A percentile compares a stretch with the other conserved stretches of the same genome.
Evolutionary conservation across 1,139 yeast species (phyloP).

Genomic region (Sugiyamaella xylanicola): DNA sequence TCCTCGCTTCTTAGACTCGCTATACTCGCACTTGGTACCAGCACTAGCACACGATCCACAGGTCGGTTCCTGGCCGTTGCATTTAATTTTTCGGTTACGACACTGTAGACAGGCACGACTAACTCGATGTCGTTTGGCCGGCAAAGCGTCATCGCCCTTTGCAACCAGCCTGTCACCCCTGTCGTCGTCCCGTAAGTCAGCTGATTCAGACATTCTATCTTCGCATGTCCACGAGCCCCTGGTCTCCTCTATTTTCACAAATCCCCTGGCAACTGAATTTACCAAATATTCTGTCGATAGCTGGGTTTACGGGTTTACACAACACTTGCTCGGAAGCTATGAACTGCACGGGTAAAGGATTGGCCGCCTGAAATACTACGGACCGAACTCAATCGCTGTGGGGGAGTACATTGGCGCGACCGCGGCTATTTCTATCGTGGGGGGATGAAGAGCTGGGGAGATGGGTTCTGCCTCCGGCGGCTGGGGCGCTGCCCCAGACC

Average conservation of each 20-base stretch:
- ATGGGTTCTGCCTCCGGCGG: no score
- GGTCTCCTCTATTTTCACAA: not conserved
- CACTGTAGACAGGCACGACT: conserved; percentile 44
- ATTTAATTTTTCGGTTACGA: conserved; percentile 42
- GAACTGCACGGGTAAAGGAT: conserved; percentile 3
- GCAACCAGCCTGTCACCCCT: no score
- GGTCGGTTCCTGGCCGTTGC: conserved; percentile 35
- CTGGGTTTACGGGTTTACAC: no score
- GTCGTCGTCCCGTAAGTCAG: not conserved
- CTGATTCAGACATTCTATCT: conserved; percentile 5
- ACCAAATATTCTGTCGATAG: no score
- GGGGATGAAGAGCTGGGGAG: no score
- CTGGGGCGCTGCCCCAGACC: no score
- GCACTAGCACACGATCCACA: conserved; percentile 27
- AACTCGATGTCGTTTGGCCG: conserved; percentile 34
- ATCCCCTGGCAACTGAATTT: not conserved
- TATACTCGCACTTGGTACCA: conserved; percentile 28
- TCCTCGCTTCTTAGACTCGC: conserved; percentile 29
- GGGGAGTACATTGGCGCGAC: not conserved
- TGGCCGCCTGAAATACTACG: not conserved
- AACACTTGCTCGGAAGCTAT: not conserved
- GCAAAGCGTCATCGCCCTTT: conserved; percentile 1
- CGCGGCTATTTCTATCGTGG: no score
- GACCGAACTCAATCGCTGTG: not conserved
- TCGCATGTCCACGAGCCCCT: not conserved